Percentiles rank a stretch among this genome's conserved stretches.
Conservation (phyloP, 192 early-diverging fungal species). For the Phlyctochytrium planicorne region DNA sequence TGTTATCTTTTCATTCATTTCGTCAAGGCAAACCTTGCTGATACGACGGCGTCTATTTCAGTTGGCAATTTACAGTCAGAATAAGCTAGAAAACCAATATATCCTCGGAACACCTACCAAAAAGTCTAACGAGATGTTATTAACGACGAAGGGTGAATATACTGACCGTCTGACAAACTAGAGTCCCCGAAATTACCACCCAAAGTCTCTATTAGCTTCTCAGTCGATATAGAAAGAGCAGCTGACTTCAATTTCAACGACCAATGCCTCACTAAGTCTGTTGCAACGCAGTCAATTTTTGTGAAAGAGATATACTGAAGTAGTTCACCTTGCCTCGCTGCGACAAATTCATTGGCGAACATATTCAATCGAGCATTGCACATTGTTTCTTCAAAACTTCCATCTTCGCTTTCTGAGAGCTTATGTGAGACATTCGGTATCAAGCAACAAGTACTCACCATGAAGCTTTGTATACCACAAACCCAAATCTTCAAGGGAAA, state of each 20-base stretch:
- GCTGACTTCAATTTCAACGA: not conserved
- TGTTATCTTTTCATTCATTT: no score
- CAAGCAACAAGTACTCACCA: not conserved
- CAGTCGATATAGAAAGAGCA: constrained; percentile 1
- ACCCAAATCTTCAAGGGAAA: not conserved
- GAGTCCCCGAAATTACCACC: no score
- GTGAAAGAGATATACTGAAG: not conserved
- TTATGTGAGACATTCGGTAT: no score
- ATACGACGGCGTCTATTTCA: not conserved
- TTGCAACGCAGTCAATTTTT: not conserved
- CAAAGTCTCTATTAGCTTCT: not conserved
- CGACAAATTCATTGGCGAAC: not conserved
- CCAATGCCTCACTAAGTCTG: not conserved
- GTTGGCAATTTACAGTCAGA: no score
- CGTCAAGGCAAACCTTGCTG: constrained; percentile 1
- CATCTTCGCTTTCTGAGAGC: not conserved
- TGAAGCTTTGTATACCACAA: not conserved
- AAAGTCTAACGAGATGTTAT: not conserved
- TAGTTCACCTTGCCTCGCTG: not conserved
- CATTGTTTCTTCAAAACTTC: not conserved
- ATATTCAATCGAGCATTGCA: not conserved
- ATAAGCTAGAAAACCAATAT: no score
- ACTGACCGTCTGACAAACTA: no score
- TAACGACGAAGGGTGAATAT: no score
- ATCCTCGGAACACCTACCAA: not conserved